phyloP scores from a whole-genome alignment of 108 stramenopile species.

The Nannochloropsis gaditana region DNA sequence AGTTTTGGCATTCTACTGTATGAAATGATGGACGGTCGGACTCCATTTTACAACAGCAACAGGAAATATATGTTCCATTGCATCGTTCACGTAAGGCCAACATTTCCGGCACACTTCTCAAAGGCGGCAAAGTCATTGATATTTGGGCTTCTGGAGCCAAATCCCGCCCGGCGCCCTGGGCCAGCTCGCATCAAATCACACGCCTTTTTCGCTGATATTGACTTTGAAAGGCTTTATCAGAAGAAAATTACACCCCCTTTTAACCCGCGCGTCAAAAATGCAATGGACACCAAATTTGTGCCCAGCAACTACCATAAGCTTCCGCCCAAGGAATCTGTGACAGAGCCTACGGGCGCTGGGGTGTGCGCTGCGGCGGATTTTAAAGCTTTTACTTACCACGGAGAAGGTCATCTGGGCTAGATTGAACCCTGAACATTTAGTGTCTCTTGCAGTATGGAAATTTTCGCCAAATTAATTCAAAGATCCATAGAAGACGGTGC shows the following conservation, averaged over 20 bases:
- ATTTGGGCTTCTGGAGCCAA: conserved; percentile 70
- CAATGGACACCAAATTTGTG: conserved; percentile 63
- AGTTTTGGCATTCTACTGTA: conserved; percentile 51
- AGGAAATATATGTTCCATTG: conserved; percentile 52
- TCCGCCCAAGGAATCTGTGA: not conserved
- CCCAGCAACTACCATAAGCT: not conserved
- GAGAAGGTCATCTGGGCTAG: not conserved
- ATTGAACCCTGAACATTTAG: not conserved
- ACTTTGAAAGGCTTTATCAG: conserved; percentile 69
- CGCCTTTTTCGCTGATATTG: conserved; percentile 71
- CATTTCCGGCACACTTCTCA: conserved; percentile 42
- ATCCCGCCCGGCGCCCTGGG: conserved; percentile 70
- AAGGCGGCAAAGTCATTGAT: conserved; percentile 26
- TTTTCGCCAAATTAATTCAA: too few species aligned
- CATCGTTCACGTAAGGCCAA: conserved; percentile 42
- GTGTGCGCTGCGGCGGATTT: not conserved
- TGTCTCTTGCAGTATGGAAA: too few species aligned
- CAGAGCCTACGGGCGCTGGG: conserved; percentile 9
- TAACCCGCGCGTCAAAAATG: conserved; percentile 70
- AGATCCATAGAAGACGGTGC: too few species aligned
- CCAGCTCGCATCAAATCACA: conserved; percentile 81
- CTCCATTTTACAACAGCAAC: conserved; percentile 54
- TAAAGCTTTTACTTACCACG: conserved; percentile 13
- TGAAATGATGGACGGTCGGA: conserved; percentile 52
- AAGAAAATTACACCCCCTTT: conserved; percentile 78